phyloP scores from a whole-genome alignment of 2,329 filamentous ascomycete genomes.

The Trichoderma polysporum region DNA sequence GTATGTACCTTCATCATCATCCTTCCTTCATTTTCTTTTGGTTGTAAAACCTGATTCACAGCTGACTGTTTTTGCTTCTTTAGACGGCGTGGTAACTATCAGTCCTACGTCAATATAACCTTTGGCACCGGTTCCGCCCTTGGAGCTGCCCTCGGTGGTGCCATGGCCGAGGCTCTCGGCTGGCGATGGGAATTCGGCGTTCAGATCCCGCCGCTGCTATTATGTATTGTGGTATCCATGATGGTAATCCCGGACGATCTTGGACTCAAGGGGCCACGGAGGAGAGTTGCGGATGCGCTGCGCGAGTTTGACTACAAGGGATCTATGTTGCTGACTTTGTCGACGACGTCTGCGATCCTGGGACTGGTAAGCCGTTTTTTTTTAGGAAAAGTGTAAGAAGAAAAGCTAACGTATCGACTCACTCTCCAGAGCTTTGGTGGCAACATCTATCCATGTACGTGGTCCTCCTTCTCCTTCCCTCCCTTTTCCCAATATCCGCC shows the following conservation, averaged over 20 bases:
- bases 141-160: constrained; percentile 68
- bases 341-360: constrained; percentile 58
- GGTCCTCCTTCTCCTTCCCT: not conserved
- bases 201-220: constrained; percentile 53
- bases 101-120: constrained; percentile 67
- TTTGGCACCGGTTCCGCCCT: constrained; percentile 59
- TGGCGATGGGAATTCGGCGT: constrained; percentile 73
- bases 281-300: constrained; percentile 49
- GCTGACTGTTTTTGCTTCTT: not conserved
- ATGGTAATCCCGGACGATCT: constrained; percentile 52
- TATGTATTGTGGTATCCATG: constrained; percentile 47
- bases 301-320: constrained; percentile 58
- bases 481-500: not conserved
- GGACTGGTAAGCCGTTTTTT: constrained; percentile 47
- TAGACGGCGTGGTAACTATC: constrained; percentile 65
- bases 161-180: constrained; percentile 67
- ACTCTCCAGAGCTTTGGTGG: constrained; percentile 55
- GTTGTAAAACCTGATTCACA: not conserved
- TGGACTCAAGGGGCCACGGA: constrained; percentile 47
- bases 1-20: constrained; percentile 44
- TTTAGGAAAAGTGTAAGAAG: not conserved
- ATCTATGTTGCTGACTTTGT: constrained; percentile 51
- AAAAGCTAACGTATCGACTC: not conserved
- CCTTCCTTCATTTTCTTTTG: not conserved
- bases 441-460: constrained; percentile 59